Evolutionary conservation across 1,139 yeast genomes (phyloP), one percentile per base, ranked within the genome.

Genomic region (Suhomyces yuchorum): DNA sequence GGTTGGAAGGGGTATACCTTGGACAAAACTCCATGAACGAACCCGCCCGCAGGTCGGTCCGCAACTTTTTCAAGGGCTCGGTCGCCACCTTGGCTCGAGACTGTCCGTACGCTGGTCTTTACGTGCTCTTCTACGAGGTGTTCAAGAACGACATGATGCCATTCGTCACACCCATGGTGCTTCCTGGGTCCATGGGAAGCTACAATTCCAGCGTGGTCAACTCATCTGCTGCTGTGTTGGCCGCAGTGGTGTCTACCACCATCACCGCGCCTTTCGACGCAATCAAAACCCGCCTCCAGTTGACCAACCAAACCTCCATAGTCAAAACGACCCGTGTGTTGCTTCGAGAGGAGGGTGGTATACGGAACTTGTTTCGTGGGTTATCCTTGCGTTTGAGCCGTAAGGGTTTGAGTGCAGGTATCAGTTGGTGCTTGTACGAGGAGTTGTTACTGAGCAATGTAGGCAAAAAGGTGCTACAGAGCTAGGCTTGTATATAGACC

Each of bases 371-470:
- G 46, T 91, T 93, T 63, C 84, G 90, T 62, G 99, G 99, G 0
- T 70, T 93, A 38, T 81, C 92, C 39, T 74, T 93, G 55, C 73
- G 99, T 52, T 75, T 93, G 47, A 77, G 88, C 3, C 77, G 99
- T 57, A 93, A 93, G 66, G 97, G 96, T 0, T 67, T 89, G 50
- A 86, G 96, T 65, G 93, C 98, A 0, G 97, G 97, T 2, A 91
- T 93, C 51, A 91, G 97, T 45, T 93, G 99, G 99, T 89, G 96
- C 55, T 85, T 93, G 26, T 93, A 92, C 63, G 99, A 92, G 66
- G 97, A 93, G 63, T 68, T 90, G 51, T 80, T 90, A 36, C 84
- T 82, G 54, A 43, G 52, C 23, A 46, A 37, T n/a, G 35, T 47
- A 24, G 47, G 38, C 40, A 26, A 36, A 8, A 40, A 39, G 33